These are phyloP conservation scores for Microbotryum scabiosae DNA, from an alignment of 1,284 basidiomycete species.

Conservation along the genomic window DNA sequence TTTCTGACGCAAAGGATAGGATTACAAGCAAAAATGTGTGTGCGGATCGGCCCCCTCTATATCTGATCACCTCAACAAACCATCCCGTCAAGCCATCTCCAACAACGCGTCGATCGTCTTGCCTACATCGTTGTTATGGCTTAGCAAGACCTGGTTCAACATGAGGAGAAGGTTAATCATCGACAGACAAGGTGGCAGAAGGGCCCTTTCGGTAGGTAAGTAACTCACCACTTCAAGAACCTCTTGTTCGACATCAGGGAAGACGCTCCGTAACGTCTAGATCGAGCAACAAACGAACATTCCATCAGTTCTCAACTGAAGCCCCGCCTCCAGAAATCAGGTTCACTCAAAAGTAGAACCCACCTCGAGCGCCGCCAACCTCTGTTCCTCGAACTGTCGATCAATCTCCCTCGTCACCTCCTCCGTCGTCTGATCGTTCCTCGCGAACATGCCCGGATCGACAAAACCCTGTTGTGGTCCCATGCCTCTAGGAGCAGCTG, in stretches of 20 bases:
- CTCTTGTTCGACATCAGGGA: slow-evolving; percentile 69
- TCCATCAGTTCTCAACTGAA: slow-evolving; percentile 51
- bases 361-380: slow-evolving; percentile 15
- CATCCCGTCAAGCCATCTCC: slow-evolving; percentile 51
- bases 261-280: slow-evolving; percentile 71
- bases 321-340: neutral
- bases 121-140: slow-evolving; percentile 77
- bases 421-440: slow-evolving; percentile 17
- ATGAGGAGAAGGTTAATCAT: too few relatives aligned
- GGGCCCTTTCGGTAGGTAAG: too few relatives aligned
- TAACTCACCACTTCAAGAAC: slow-evolving; percentile 59
- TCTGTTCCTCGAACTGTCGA: slow-evolving; percentile 51
- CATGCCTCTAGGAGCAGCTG: slow-evolving; percentile 1
- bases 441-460: slow-evolving; percentile 44
- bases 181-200: too few relatives aligned
- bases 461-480: neutral
- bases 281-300: slow-evolving; percentile 38
- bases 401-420: slow-evolving; percentile 69
- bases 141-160: slow-evolving; percentile 53
- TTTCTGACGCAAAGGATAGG: too few relatives aligned
- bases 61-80: too few relatives aligned
- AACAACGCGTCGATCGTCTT: slow-evolving; percentile 75
- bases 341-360: neutral
- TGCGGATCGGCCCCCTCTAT: too few relatives aligned
- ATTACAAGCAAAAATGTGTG: too few relatives aligned